Conservation (phyloP, 2,329 filamentous ascomycete genomes). For the Botrytis cinerea region DNA sequence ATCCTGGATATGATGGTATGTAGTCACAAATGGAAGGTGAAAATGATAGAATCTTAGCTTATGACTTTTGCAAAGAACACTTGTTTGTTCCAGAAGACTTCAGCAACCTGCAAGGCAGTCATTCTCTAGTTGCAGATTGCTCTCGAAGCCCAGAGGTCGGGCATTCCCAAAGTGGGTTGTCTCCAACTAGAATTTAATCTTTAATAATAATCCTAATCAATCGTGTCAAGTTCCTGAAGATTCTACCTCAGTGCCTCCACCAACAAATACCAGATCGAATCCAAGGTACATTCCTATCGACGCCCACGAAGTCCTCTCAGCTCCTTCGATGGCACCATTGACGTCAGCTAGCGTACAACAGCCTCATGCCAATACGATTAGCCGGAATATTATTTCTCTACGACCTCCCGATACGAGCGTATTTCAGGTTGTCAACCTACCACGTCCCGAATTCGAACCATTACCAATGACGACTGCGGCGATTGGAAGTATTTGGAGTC, state of each 20-base stretch:
- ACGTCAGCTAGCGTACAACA: background rate
- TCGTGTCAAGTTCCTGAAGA: background rate
- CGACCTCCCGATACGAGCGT: background rate
- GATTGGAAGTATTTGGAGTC: background rate
- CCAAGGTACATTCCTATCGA: background rate
- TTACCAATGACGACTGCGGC: background rate
- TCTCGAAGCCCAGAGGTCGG: background rate
- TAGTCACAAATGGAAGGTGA: background rate
- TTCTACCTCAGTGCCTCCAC: background rate
- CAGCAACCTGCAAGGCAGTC: conserved; percentile 10
- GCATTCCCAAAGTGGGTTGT: background rate
- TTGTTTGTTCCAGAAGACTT: conserved; percentile 21
- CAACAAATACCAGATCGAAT: background rate
- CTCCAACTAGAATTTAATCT: background rate
- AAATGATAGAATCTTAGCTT: background rate
- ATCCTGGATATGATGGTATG: conserved; percentile 23
- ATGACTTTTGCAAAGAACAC: conserved; percentile 12
- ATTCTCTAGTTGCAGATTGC: background rate
- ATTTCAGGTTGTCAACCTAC: background rate
- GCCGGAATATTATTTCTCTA: background rate
- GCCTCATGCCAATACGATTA: background rate
- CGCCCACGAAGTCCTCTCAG: background rate
- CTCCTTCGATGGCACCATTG: background rate
- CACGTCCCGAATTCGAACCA: conserved; percentile 1
- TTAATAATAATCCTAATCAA: background rate